Conservation (phyloP, 1,284 basidiomycete species). For the Volvariella surrecta region DNA sequence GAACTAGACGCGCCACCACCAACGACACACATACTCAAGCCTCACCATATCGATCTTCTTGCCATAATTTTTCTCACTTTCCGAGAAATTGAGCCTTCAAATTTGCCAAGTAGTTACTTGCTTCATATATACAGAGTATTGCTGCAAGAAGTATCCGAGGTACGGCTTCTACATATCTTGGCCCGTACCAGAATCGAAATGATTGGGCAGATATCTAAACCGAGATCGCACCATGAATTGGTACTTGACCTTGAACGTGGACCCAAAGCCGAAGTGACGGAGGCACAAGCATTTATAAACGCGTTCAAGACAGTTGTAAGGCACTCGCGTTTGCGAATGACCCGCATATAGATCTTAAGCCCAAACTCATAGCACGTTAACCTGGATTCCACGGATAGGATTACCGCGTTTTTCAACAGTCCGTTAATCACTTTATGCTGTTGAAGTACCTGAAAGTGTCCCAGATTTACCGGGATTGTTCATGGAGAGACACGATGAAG, state of each 20-base stretch:
- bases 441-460: not conserved
- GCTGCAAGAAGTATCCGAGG: conserved; percentile 51
- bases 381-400: conserved; percentile 41
- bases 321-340: not conserved
- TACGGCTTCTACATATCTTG: conserved; percentile 10
- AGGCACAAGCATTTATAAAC: conserved; percentile 20
- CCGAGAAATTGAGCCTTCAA: conserved; percentile 41
- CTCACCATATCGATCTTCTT: conserved; percentile 66
- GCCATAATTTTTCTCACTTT: conserved; percentile 52
- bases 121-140: conserved; percentile 56
- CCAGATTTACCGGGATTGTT: conserved; percentile 32
- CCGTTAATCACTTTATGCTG: not conserved
- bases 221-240: conserved; percentile 27
- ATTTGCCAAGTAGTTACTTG: conserved; percentile 48
- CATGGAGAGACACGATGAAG: conserved; percentile 42
- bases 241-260: conserved; percentile 22
- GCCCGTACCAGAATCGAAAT: not conserved
- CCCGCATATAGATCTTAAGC: conserved; percentile 1
- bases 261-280: conserved; percentile 20
- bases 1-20: conserved; percentile 36
- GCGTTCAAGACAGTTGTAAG: conserved; percentile 38
- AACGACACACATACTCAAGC: conserved; percentile 52
- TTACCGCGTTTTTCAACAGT: not conserved
- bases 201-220: conserved; percentile 25
- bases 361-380: conserved; percentile 29